Evolutionary conservation across 176 grass and related monocot species (phyloP).

Genomic region (Panicum miliaceum): DNA sequence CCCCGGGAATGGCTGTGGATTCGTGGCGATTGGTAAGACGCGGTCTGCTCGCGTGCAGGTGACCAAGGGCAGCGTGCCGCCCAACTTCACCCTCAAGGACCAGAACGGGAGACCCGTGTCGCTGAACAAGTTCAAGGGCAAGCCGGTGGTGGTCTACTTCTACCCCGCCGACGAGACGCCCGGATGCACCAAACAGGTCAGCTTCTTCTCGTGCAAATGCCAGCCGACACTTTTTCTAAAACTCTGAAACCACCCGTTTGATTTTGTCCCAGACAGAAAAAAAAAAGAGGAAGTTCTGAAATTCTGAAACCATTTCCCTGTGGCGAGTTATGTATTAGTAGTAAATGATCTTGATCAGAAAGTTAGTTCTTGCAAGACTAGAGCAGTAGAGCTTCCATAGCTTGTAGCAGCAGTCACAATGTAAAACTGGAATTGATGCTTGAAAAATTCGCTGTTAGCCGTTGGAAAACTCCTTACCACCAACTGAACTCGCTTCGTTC

Average conservation of each 20-base stretch:
- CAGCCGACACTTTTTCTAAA: no score
- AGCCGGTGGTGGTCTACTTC: conserved; percentile 87
- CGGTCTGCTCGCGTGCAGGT: conserved; percentile 49
- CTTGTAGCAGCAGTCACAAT: background rate
- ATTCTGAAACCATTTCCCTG: background rate
- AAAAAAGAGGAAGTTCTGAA: no score
- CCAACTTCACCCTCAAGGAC: conserved; percentile 80
- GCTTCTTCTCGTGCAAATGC: background rate
- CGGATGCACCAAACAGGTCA: conserved; percentile 92
- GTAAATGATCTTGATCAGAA: no score
- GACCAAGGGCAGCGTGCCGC: conserved; percentile 64
- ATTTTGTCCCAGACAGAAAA: background rate
- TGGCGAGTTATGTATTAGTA: background rate
- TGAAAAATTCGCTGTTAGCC: background rate
- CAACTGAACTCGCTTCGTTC: no score
- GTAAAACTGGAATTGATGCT: background rate
- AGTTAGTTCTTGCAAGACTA: background rate
- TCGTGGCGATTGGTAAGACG: background rate
- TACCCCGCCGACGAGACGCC: conserved; percentile 95
- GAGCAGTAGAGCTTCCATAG: background rate
- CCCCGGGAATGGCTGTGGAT: background rate
- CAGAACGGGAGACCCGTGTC: conserved; percentile 82
- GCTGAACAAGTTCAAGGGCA: conserved; percentile 92
- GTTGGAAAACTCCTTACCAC: no score
- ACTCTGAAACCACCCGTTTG: background rate